Conservation (phyloP, 2,329 filamentous ascomycete species). For the Calonectria leucothoes region DNA sequence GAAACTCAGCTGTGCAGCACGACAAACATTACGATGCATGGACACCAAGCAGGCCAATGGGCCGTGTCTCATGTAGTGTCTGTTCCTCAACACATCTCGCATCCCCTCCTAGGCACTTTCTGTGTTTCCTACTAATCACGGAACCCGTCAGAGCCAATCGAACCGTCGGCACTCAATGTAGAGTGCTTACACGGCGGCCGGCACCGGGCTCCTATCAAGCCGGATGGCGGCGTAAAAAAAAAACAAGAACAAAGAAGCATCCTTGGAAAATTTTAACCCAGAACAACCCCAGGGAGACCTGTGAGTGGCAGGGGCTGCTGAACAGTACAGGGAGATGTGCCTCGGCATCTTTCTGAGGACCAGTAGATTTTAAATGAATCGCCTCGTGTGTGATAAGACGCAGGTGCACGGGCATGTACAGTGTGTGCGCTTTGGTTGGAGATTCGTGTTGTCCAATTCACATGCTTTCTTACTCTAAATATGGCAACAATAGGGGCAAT, state of each 20-base stretch:
- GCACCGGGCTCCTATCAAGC: neutral
- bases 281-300: neutral
- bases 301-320: neutral
- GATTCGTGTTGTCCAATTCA: neutral
- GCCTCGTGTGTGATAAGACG: neutral
- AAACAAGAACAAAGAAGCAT: no score
- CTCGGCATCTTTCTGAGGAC: constrained; percentile 5
- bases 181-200: neutral
- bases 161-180: neutral
- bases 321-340: neutral
- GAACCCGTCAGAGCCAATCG: neutral
- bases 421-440: neutral
- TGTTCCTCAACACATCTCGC: neutral
- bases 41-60: neutral
- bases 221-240: neutral
- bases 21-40: neutral
- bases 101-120: neutral
- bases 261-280: neutral
- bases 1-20: constrained; percentile 9
- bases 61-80: neutral
- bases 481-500: neutral
- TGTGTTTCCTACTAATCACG: neutral
- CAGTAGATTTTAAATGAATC: neutral
- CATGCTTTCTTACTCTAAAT: neutral
- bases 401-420: neutral